A percentile compares a stretch with the other conserved stretches of the same genome.
Evolutionary conservation across 176 grass and related monocot species (phyloP).

Genomic region (Phoenix roebelenii): DNA sequence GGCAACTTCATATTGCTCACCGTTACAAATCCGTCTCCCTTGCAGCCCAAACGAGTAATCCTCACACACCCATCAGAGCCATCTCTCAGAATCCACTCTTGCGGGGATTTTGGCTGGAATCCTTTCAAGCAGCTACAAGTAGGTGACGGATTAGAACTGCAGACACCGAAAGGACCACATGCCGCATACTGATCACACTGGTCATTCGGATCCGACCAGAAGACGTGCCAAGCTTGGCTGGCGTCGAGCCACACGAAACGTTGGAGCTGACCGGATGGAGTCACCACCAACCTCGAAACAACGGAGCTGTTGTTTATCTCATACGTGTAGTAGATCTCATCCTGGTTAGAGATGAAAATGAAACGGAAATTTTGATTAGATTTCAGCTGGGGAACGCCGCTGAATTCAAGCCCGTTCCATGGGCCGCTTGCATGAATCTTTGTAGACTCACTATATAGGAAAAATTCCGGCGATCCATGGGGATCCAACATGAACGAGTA

Average conservation of each 20-base stretch:
- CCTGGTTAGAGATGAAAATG: constrained; percentile 9
- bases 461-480: constrained; percentile 13
- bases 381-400: constrained; percentile 22
- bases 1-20: constrained; percentile 3
- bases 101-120: not conserved
- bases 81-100: constrained; percentile 14
- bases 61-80: not conserved
- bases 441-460: constrained; percentile 19
- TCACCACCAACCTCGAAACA: constrained; percentile 2
- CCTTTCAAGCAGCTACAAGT: constrained; percentile 18
- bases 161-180: constrained; percentile 11
- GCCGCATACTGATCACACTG: constrained; percentile 5
- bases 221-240: not conserved
- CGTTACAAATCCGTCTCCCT: not conserved
- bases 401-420: constrained; percentile 43
- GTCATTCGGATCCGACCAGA: not conserved
- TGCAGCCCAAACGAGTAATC: not conserved
- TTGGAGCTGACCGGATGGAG: not conserved
- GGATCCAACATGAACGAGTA: constrained; percentile 28
- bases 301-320: not conserved
- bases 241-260: constrained; percentile 5
- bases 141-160: not conserved
- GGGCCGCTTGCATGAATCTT: constrained; percentile 25
- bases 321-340: constrained; percentile 11
- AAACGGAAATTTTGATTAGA: constrained; percentile 1